A percentile compares a stretch with the other conserved stretches of the same genome.
Evolutionary conservation across 163 green algal species (phyloP).

Genomic region (Scenedesmus sp.): DNA sequence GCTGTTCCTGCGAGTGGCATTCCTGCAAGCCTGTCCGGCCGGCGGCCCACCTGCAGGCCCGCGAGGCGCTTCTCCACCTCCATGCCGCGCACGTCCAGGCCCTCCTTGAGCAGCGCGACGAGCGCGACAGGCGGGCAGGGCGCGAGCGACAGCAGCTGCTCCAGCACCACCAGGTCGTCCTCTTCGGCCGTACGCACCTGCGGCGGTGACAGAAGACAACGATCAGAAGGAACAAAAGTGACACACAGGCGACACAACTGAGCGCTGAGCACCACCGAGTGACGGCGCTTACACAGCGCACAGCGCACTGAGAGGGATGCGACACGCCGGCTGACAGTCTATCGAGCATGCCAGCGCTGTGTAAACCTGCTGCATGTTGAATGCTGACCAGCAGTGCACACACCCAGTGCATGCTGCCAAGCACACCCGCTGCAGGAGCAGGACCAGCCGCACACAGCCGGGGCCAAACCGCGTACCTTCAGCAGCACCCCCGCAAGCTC

Average conservation of each 20-base stretch:
- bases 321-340: too few species aligned
- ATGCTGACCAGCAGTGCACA: too few species aligned
- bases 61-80: constrained; percentile 61
- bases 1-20: too few species aligned
- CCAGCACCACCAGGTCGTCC: constrained; percentile 3
- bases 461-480: constrained; percentile 6
- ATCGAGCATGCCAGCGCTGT: too few species aligned
- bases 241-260: too few species aligned
- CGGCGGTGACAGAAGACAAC: not conserved
- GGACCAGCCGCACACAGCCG: not conserved
- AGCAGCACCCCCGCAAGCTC: constrained; percentile 50
- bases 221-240: not conserved
- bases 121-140: constrained; percentile 20
- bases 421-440: not conserved
- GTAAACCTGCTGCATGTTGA: not conserved
- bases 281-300: too few species aligned
- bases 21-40: constrained; percentile 26
- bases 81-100: constrained; percentile 59
- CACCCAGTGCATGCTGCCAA: not conserved
- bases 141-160: not conserved
- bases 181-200: constrained; percentile 53
- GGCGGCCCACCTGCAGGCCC: constrained; percentile 45
- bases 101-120: constrained; percentile 56
- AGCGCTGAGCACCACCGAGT: too few species aligned
- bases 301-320: too few species aligned